Evolutionary conservation across 83 land plant species (phyloP).

Genomic region (Diphasiastrum complanatum): DNA sequence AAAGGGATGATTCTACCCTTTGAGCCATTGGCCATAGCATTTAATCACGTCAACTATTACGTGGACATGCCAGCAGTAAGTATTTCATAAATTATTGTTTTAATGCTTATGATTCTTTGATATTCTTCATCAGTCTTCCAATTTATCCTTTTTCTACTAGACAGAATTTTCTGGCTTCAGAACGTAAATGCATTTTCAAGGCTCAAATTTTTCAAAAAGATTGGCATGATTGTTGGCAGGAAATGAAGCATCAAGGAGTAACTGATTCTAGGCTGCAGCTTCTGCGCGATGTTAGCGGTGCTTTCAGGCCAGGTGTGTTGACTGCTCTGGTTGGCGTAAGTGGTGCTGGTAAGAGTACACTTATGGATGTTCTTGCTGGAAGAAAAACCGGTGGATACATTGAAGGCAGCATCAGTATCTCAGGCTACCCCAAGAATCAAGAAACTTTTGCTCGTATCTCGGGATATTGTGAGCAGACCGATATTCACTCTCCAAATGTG

Average conservation of each 20-base stretch:
- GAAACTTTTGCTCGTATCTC: slow-evolving; percentile 16
- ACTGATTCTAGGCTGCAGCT: slow-evolving; percentile 7
- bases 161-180: no score
- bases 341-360: no score
- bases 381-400: slow-evolving; percentile 19
- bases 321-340: no score
- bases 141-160: not conserved
- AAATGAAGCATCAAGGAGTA: slow-evolving; percentile 14
- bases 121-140: not conserved
- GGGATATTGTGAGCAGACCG: slow-evolving; percentile 15
- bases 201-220: not conserved
- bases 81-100: no score
- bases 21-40: slow-evolving; percentile 9
- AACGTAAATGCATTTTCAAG: no score
- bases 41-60: slow-evolving; percentile 7
- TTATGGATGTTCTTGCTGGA: slow-evolving; percentile 19
- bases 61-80: slow-evolving; percentile 23
- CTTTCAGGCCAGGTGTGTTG: slow-evolving; percentile 16
- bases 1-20: slow-evolving; percentile 20
- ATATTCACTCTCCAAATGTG: no score
- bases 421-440: slow-evolving; percentile 16
- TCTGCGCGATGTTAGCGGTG: slow-evolving; percentile 10
- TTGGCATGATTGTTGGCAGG: not conserved
- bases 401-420: slow-evolving; percentile 10
- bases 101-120: not conserved